Evolutionary conservation across 345 rosid species (phyloP), one percentile per base, ranked within the genome.

Genomic region (Rhodamnia rubescens): DNA sequence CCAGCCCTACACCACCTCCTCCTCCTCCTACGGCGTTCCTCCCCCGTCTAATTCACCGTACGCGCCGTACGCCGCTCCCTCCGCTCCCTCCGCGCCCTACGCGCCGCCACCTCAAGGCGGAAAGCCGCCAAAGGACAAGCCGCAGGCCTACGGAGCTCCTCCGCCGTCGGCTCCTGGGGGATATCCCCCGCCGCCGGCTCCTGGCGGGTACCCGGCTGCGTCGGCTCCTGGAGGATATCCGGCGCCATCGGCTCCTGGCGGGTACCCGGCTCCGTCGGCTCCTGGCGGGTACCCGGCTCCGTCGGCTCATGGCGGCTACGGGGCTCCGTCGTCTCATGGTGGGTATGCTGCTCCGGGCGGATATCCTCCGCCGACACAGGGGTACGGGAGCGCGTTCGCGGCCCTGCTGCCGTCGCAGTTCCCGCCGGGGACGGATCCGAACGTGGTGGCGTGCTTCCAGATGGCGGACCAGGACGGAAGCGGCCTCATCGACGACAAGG

Each of bases 341-440:
- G 89, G 88, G 16, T 49, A 80, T 51, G 89, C 86, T 13, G 87
- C 83, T 18, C 29, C 84, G 24, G 49, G 85, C 29, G 85, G 74
- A 7, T 75, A 69, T 18, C 85, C 86, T 21, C 54, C 92, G 3
- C 78, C 89, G 54, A 29, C 82, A 5, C 87, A 86, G 1, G 56
- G 90, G 24, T 93, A 92, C 83, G 95, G 92, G 7, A 94, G 90
- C 87, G 97, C 99, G 29, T 95, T 95, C 74, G 89, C 92, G 3
- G 82, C 98, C 58, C 92, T 95, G 83, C 0, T 95, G 58, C 99
- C 98, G n/a, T 94, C 96, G 52, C 84, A 91, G 53, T 97, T 95
- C 85, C 94, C 96, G 16, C 96, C 96, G 36, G 98, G 96, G 21
- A 95, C 96, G 53, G 98, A 96, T 87, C 98, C 98, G 53, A 95